Base-by-base conservation (phyloP, 306 rosid genomes). In the Adenanthera pavonina region DNA sequence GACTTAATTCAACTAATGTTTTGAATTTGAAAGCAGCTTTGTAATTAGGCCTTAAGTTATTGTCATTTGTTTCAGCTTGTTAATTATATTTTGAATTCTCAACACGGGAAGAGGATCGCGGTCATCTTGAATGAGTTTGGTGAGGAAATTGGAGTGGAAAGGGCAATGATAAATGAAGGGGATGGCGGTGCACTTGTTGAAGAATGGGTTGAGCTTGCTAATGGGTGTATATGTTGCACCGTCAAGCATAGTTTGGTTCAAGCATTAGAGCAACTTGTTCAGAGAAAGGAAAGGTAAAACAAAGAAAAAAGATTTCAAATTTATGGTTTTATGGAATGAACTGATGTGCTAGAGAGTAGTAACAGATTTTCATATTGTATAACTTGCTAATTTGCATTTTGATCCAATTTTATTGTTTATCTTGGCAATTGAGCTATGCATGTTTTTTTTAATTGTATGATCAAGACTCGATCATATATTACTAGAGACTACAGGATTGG, bases 201-300 rank as follows among this genome's bases (percentile, higher is more conserved):
- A 79, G 99, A 95, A 84, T 95, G 99, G 99, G 96, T 95, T 82
- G 99, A 95, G 87, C 89, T 95, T 74, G 96, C 94, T 8, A 93
- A 95, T 82, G 99, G 99, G 76, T 90, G 99, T 78, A 72, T 95
- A 75, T 95, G 97, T 83, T 95, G 99, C 86, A 86, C 90, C 34
- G 98, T 95, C 60, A 93, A 95, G 85, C 99, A 93, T 74, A 93
- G 97, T 81, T 86, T 95, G 85, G 97, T 95, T 76, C 99, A 93
- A 83, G 99, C 99, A 8, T 81, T 95, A 38, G 99, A 95, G 87
- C 98, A 95, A 84, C 99, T 95, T 81, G 95, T 93, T 14, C 86
- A 89, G 83, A 89, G 92, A 83, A 95, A 93, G 84, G 97, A 93
- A 71, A 93, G 97, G 96, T 95, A 85, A 54, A 65, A 14, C 35